Base-by-base conservation (phyloP, 208 protist genomes). In the Trypanosoma rangeli region DNA sequence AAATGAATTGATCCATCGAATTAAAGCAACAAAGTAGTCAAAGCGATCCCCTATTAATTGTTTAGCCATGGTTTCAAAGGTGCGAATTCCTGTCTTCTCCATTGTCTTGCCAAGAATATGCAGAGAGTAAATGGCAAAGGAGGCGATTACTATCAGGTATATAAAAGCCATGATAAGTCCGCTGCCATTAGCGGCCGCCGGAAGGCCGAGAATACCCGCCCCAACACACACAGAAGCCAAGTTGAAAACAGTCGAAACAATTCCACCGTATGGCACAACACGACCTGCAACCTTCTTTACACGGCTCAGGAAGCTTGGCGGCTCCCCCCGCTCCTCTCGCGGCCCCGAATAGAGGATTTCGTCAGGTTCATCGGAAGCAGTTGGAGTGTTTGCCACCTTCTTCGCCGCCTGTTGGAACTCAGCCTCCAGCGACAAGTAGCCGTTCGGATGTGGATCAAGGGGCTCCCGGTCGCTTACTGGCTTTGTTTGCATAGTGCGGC, bases 1-100 rank as follows among this genome's bases (percentile, higher is more conserved):
- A 24, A 91, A 71, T 44, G 80, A 94, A 39, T 87, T 90, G 18
- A 90, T 52, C 59, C 67, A 83, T 31, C 85, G 74, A 37, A 94
- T 75, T 16, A 70, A 62, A n/a, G 82, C 86, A 13, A 92, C 86
- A 64, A 96, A 89, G 64, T 89, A 86, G 55, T 80, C 85, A 58
- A 79, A 79, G 18, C 76, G 62, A 10, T 60, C 64, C 0, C 90
- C 86, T 12, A 94, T 76, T 1, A 94, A 64, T 13, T 57, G 44
- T 5, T 56, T 64, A 1, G 80, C 80, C 59, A 88, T 80, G 3
- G 72, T 55, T 68, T 95, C 90, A 63, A 83, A 93, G 16, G 73
- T 85, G 5, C 70, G 76, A 10, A 84, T 42, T 24, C 76, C 72
- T 0, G 85, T 92, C 56, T 80, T 86, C 46, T 88, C 55, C 61